phyloP scores from a whole-genome alignment of 331 rosid species.

The Pyrus hybrid region DNA sequence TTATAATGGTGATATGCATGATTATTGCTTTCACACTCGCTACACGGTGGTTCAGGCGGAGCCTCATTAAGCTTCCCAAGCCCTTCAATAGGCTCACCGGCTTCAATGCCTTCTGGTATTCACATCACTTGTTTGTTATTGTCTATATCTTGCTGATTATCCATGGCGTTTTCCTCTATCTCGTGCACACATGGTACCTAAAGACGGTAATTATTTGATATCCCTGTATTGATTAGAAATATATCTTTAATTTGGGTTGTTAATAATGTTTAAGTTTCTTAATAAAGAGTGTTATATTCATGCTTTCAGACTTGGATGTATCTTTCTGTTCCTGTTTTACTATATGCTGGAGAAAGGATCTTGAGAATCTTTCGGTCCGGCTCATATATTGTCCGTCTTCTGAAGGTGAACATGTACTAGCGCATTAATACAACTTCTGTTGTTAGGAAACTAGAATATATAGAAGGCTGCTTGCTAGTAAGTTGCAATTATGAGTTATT shows the following conservation, averaged over 20 bases:
- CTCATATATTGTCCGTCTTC: constrained; percentile 64
- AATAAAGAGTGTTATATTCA: constrained; percentile 7
- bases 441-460: neutral
- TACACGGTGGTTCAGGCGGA: constrained; percentile 86
- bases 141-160: constrained; percentile 74
- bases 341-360: constrained; percentile 90
- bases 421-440: neutral
- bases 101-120: constrained; percentile 97
- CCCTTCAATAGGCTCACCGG: constrained; percentile 92
- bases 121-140: constrained; percentile 91
- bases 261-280: neutral
- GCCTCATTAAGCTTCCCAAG: constrained; percentile 77
- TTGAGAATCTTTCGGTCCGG: constrained; percentile 91
- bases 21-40: constrained; percentile 84
- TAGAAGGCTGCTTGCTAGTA: neutral
- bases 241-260: neutral
- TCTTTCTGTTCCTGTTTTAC: constrained; percentile 71
- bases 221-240: neutral
- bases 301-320: constrained; percentile 92
- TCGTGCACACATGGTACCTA: constrained; percentile 62
- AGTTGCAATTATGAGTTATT: neutral
- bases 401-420: constrained; percentile 51
- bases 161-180: constrained; percentile 70
- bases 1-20: constrained; percentile 78
- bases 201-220: constrained; percentile 53